Evolutionary conservation across 129 eudicot species (phyloP).

Genomic region (Flaveria sonorensis): DNA sequence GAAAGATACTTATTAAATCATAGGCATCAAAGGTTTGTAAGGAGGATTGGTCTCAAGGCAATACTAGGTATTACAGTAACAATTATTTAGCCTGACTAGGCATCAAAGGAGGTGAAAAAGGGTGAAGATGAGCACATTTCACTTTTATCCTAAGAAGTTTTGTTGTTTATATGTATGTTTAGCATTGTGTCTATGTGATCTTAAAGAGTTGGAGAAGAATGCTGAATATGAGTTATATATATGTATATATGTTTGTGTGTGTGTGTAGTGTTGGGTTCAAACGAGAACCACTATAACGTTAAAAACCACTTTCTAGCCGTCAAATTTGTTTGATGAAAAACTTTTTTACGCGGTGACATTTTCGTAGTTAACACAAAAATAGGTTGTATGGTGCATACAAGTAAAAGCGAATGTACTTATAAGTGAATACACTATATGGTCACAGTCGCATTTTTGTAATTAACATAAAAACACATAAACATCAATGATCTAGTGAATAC

Average conservation of each 20-base stretch:
- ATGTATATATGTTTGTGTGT: background rate
- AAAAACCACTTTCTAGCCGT: background rate
- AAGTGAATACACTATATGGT: background rate
- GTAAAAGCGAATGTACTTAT: background rate
- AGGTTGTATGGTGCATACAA: background rate
- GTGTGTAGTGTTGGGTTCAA: background rate
- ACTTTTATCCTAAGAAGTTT: constrained; percentile 2
- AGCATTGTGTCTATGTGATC: background rate
- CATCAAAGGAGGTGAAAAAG: constrained; percentile 15
- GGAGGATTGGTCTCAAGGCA: background rate
- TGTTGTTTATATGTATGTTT: background rate
- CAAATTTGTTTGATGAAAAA: background rate
- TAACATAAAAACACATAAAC: background rate
- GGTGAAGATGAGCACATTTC: background rate
- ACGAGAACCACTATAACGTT: background rate
- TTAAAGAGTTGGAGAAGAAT: constrained; percentile 10
- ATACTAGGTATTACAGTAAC: background rate
- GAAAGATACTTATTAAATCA: constrained; percentile 1
- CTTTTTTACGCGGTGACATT: background rate
- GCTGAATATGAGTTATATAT: background rate
- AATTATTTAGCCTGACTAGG: background rate
- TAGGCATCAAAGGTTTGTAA: background rate
- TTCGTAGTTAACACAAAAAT: background rate
- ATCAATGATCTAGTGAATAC: background rate
- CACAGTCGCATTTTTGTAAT: background rate